Evolutionary conservation across 768 basidiomycete species (phyloP).

Genomic region (Boletus reticulatus): DNA sequence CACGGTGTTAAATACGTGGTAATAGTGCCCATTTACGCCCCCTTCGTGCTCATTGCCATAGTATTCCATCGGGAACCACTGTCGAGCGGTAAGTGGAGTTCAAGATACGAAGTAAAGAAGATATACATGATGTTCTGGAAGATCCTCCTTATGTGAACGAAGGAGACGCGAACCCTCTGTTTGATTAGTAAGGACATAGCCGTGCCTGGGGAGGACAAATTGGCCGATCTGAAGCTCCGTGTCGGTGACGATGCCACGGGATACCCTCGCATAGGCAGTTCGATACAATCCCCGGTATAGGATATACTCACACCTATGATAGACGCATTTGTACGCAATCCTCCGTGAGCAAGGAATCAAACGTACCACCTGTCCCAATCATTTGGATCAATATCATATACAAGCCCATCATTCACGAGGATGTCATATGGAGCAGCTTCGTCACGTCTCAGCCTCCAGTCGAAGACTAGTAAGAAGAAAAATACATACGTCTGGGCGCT

Average conservation of each 20-base stretch:
- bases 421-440: conserved; percentile 75
- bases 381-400: conserved; percentile 77
- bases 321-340: not conserved
- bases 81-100: conserved; percentile 1
- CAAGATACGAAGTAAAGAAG: not conserved
- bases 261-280: conserved; percentile 79
- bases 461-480: not conserved
- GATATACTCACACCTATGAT: conserved; percentile 84
- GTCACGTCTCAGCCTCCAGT: conserved; percentile 7
- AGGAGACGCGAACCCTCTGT: conserved; percentile 62
- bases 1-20: conserved; percentile 76
- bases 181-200: conserved; percentile 52
- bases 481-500: conserved; percentile 54
- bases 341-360: not conserved
- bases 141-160: conserved; percentile 61
- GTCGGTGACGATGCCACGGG: conserved; percentile 82
- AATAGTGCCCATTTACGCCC: conserved; percentile 69
- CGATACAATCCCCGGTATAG: conserved; percentile 78
- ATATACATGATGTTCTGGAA: conserved; percentile 63
- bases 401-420: conserved; percentile 69
- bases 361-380: conserved; percentile 70
- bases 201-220: conserved; percentile 70
- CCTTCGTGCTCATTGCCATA: conserved; percentile 51
- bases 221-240: conserved; percentile 89
- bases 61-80: conserved; percentile 82